Evolutionary conservation across 2,329 filamentous ascomycete genomes (phyloP).

Genomic region (Dendrostoma leiphaemia): DNA sequence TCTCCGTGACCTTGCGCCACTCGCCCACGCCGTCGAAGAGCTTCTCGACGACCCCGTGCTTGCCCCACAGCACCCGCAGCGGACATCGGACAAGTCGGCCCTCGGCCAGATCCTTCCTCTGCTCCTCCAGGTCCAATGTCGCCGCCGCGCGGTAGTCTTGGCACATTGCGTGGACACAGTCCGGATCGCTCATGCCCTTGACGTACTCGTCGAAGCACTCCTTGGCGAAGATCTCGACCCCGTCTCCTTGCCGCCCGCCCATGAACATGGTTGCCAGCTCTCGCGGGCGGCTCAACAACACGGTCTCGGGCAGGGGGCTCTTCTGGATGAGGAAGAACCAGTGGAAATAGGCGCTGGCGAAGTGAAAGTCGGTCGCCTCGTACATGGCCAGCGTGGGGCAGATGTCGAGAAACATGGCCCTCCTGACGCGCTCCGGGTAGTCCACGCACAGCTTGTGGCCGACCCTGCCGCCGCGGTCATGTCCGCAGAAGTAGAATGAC

Average conservation of each 20-base stretch:
- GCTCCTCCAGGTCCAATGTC: constrained; percentile 50
- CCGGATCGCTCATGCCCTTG: constrained; percentile 37
- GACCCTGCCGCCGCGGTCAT: constrained; percentile 57
- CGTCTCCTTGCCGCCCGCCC: constrained; percentile 36
- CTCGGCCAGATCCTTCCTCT: constrained; percentile 40
- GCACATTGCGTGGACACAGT: constrained; percentile 46
- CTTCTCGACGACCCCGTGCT: constrained; percentile 45
- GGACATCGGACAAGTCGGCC: constrained; percentile 44
- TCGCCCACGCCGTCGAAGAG: constrained; percentile 48
- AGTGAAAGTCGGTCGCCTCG: constrained; percentile 36
- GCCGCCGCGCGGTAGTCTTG: constrained; percentile 56
- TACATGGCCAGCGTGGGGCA: constrained; percentile 56
- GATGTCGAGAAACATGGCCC: constrained; percentile 49
- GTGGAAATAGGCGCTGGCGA: constrained; percentile 53
- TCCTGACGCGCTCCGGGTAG: constrained; percentile 37
- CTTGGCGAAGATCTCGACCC: constrained; percentile 31
- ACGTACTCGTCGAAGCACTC: constrained; percentile 40
- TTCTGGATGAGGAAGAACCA: constrained; percentile 59
- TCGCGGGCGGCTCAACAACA: constrained; percentile 37
- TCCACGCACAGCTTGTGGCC: constrained; percentile 53
- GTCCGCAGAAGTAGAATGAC: constrained; percentile 48
- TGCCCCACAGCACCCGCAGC: constrained; percentile 50
- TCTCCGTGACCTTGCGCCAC: constrained; percentile 46
- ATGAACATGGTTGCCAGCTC: constrained; percentile 41
- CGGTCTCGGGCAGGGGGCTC: constrained; percentile 47